These are phyloP conservation scores for Hyphopichia khmerensis DNA, from an alignment of 1,139 yeast species.

Conservation along the genomic window DNA sequence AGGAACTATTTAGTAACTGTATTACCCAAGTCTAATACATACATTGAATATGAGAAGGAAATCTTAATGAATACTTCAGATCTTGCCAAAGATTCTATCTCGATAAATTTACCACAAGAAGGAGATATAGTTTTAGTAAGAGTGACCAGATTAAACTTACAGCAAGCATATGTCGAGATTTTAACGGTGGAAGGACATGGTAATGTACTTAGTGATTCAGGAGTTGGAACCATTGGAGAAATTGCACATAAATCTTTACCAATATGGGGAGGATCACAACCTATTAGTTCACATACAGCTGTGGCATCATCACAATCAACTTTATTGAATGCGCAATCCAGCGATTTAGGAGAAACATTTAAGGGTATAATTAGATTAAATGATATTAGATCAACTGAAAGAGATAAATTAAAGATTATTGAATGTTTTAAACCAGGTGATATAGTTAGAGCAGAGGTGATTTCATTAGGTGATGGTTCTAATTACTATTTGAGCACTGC, in stretches of 20 bases:
- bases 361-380: slow-evolving; percentile 86
- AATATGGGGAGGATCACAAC: slow-evolving; percentile 56
- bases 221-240: slow-evolving; percentile 64
- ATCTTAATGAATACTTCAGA: slow-evolving; percentile 1
- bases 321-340: slow-evolving; percentile 38
- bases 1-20: slow-evolving; percentile 30
- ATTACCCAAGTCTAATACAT: slow-evolving; percentile 28
- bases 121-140: slow-evolving; percentile 80
- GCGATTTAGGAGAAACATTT: slow-evolving; percentile 86
- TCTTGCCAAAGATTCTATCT: slow-evolving; percentile 8
- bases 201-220: slow-evolving; percentile 59
- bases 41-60: slow-evolving; percentile 30
- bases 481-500: slow-evolving; percentile 91
- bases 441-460: slow-evolving; percentile 75
- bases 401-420: slow-evolving; percentile 79
- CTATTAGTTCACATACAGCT: slow-evolving; percentile 36
- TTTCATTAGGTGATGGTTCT: slow-evolving; percentile 91
- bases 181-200: slow-evolving; percentile 72
- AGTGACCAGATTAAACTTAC: slow-evolving; percentile 63
- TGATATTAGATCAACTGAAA: slow-evolving; percentile 87
- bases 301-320: slow-evolving; percentile 47
- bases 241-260: slow-evolving; percentile 40
- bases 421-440: slow-evolving; percentile 92
- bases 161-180: slow-evolving; percentile 82
- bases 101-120: slow-evolving; percentile 73